Evolutionary conservation across 1,284 basidiomycete species (phyloP).

Genomic region (Cryptococcus sp.): DNA sequence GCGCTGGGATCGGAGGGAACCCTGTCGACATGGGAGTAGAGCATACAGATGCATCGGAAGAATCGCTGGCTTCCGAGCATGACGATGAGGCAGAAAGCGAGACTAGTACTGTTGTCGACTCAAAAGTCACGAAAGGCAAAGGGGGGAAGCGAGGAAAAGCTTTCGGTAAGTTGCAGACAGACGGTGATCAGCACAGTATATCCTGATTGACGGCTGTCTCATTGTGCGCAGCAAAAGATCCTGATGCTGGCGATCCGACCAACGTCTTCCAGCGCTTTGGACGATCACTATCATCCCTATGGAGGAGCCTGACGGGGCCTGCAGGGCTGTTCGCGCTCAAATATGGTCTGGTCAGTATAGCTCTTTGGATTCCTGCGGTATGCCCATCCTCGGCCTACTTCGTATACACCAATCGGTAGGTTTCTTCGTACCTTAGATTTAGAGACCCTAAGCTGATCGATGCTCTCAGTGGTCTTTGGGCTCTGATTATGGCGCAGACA

Average conservation of each 20-base stretch:
- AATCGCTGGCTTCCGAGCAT: constrained; percentile 22
- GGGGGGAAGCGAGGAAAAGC: constrained; percentile 15
- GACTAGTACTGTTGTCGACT: constrained; percentile 17
- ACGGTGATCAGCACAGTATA: not conserved
- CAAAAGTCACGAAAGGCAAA: constrained; percentile 17
- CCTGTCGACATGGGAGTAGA: constrained; percentile 38
- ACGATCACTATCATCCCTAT: constrained; percentile 21
- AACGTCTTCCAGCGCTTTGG: constrained; percentile 43
- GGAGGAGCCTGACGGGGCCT: constrained; percentile 31
- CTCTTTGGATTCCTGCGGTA: constrained; percentile 62
- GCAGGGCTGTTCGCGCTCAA: constrained; percentile 60
- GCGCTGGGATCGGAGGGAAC: constrained; percentile 18
- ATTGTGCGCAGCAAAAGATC: constrained; percentile 31
- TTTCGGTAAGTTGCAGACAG: constrained; percentile 11
- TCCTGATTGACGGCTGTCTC: not conserved
- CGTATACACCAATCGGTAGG: constrained; percentile 45
- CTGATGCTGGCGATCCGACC: constrained; percentile 46
- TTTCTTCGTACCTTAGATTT: not conserved
- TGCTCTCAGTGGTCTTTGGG: constrained; percentile 58
- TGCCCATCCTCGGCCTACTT: constrained; percentile 52
- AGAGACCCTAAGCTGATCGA: not conserved
- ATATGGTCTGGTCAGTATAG: constrained; percentile 60
- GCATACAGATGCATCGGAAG: constrained; percentile 11
- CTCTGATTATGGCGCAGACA: constrained; percentile 68
- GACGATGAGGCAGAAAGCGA: constrained; percentile 12